phyloP scores from a whole-genome alignment of 805 yeast species.

The Teunomyces gatunensis region DNA sequence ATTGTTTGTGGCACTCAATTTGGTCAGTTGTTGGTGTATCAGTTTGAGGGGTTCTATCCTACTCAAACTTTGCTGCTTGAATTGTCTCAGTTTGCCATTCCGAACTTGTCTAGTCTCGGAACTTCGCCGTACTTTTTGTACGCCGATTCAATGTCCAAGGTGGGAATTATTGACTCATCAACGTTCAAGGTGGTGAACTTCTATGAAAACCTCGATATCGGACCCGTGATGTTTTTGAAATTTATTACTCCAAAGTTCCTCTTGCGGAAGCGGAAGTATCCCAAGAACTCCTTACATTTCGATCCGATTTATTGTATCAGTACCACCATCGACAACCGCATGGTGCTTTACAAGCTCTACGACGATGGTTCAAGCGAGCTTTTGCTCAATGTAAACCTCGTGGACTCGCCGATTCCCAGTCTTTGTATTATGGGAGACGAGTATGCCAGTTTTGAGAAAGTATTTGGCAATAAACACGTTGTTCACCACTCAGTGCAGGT shows the following conservation, averaged over 20 bases:
- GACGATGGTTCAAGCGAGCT: constrained; percentile 17
- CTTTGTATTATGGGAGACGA: constrained; percentile 7
- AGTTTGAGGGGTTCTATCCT: constrained; percentile 14
- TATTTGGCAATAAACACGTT: constrained; percentile 8
- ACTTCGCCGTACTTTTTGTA: constrained; percentile 18
- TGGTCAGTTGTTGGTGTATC: constrained; percentile 25
- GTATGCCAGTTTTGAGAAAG: constrained; percentile 6
- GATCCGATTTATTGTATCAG: constrained; percentile 23
- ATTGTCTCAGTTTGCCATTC: constrained; percentile 26
- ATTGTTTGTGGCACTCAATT: constrained; percentile 31
- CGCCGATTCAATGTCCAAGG: constrained; percentile 29
- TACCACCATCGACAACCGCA: constrained; percentile 19
- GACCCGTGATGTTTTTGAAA: constrained; percentile 17
- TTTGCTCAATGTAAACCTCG: constrained; percentile 12
- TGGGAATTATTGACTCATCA: constrained; percentile 23
- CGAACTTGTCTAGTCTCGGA: constrained; percentile 14
- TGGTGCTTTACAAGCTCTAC: constrained; percentile 21
- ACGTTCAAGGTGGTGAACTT: constrained; percentile 12
- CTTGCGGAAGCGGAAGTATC: constrained; percentile 6
- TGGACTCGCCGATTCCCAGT: constrained; percentile 13
- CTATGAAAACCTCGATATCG: constrained; percentile 23
- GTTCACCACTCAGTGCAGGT: neutral
- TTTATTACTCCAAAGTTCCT: constrained; percentile 10
- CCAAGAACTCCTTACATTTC: constrained; percentile 11
- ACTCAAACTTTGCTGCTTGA: constrained; percentile 9